phyloP scores from a whole-genome alignment of 2,329 filamentous ascomycete genomes.

The Penicillium capsulatum region DNA sequence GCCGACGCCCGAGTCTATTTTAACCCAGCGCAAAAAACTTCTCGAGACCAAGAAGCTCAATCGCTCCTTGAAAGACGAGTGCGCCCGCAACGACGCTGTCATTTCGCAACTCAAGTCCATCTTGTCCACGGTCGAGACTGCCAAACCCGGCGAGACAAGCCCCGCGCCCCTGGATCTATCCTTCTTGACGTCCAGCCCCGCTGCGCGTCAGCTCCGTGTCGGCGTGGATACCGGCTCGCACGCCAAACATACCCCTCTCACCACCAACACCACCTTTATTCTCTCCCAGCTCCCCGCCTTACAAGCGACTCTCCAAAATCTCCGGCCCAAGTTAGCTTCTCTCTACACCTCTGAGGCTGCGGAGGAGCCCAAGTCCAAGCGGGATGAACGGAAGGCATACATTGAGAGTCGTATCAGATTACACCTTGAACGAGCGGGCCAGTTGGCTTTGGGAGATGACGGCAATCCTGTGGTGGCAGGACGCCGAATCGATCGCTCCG shows the following conservation, averaged over 20 bases:
- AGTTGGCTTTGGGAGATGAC: conserved; percentile 33
- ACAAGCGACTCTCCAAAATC: conserved; percentile 61
- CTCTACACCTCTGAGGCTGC: conserved; percentile 37
- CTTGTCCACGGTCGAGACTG: conserved; percentile 38
- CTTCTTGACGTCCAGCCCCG: conserved; percentile 52
- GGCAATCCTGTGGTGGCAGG: conserved; percentile 35
- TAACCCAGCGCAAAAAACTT: conserved; percentile 66
- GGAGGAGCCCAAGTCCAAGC: conserved; percentile 51
- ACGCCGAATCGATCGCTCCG: conserved; percentile 37
- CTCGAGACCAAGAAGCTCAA: conserved; percentile 76
- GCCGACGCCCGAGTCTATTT: conserved; percentile 65
- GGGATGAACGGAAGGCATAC: conserved; percentile 71
- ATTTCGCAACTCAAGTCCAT: conserved; percentile 61
- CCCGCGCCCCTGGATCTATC: conserved; percentile 43
- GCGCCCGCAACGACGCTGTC: conserved; percentile 66
- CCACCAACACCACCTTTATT: conserved; percentile 60
- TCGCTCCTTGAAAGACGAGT: conserved; percentile 64
- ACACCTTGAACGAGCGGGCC: conserved; percentile 62
- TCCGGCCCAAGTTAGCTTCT: conserved; percentile 60
- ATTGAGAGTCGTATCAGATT: conserved; percentile 74
- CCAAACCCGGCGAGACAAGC: conserved; percentile 20
- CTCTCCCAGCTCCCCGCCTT: conserved; percentile 79
- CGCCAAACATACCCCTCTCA: conserved; percentile 37
- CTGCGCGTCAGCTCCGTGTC: conserved; percentile 47
- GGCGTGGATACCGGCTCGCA: conserved; percentile 35